Evolutionary conservation across 2,329 filamentous ascomycete genomes (phyloP).

Genomic region (Arthrobotrys sinensis): DNA sequence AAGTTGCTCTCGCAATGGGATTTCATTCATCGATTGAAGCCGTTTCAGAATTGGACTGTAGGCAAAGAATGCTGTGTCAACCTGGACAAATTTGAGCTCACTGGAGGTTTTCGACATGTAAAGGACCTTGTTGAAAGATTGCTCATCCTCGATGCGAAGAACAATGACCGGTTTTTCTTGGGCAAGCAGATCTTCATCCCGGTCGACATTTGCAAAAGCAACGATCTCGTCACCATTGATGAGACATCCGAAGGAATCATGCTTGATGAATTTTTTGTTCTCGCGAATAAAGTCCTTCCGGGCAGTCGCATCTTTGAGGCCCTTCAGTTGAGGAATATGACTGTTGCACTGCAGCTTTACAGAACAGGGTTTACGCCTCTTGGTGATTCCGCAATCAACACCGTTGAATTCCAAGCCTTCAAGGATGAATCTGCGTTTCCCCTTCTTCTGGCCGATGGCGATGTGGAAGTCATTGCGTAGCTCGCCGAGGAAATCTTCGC

Average conservation of each 20-base stretch:
- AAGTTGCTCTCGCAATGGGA: conserved; percentile 74
- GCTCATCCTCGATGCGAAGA: conserved; percentile 72
- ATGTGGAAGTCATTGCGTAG: conserved; percentile 75
- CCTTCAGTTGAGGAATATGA: conserved; percentile 70
- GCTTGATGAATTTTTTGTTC: conserved; percentile 72
- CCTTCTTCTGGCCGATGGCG: conserved; percentile 70
- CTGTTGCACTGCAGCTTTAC: conserved; percentile 69
- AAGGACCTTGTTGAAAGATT: conserved; percentile 70
- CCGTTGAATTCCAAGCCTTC: conserved; percentile 67
- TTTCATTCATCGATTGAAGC: conserved; percentile 72
- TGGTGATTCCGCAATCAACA: conserved; percentile 67
- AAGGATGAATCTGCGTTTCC: conserved; percentile 66
- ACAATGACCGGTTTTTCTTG: conserved; percentile 70
- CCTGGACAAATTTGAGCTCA: conserved; percentile 72
- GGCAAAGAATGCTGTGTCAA: conserved; percentile 78
- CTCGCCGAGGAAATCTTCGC: conserved; percentile 80
- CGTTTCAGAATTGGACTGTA: conserved; percentile 78
- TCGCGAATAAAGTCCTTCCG: conserved; percentile 71
- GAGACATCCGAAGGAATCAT: conserved; percentile 76
- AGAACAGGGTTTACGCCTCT: conserved; percentile 65
- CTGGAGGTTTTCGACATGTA: conserved; percentile 67
- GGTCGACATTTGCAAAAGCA: conserved; percentile 75
- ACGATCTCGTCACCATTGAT: conserved; percentile 71
- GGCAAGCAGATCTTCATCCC: conserved; percentile 71
- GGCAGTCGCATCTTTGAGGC: conserved; percentile 61